Conservation (phyloP, 805 yeast species). For the Blastobotrys robertii region DNA sequence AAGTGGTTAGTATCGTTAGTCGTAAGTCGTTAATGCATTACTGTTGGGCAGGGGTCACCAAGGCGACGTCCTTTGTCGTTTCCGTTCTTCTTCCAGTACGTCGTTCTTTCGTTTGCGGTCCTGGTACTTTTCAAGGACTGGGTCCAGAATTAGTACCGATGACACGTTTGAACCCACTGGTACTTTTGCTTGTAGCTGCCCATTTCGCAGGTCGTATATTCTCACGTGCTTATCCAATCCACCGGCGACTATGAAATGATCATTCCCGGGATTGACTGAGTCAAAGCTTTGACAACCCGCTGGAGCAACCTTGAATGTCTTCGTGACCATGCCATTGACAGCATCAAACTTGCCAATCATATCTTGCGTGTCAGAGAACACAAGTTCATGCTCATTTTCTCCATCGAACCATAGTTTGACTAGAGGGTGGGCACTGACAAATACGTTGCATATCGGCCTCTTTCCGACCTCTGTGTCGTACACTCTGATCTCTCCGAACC, state of each 20-base stretch:
- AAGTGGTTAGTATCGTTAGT: too few relatives aligned
- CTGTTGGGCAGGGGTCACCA: too few relatives aligned
- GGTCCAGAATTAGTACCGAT: slow-evolving; percentile 5
- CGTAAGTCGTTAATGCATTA: too few relatives aligned
- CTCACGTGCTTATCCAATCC: slow-evolving; percentile 9
- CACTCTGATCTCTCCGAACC: slow-evolving; percentile 55
- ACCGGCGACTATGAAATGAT: slow-evolving; percentile 9
- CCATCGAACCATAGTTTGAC: slow-evolving; percentile 6
- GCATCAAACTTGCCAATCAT: slow-evolving; percentile 6
- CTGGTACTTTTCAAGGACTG: not conserved
- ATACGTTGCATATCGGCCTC: slow-evolving; percentile 11
- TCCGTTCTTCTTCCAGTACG: not conserved
- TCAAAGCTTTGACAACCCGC: slow-evolving; percentile 2
- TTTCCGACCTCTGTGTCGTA: slow-evolving; percentile 44
- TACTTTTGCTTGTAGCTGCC: slow-evolving; percentile 5
- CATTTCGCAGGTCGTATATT: slow-evolving; percentile 9
- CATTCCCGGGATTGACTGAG: not conserved
- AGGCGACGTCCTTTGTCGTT: not conserved
- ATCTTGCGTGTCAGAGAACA: slow-evolving; percentile 11
- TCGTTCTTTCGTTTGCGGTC: not conserved
- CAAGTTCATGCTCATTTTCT: slow-evolving; percentile 1
- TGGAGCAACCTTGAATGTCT: not conserved
- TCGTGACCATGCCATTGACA: not conserved
- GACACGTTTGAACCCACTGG: slow-evolving; percentile 5
- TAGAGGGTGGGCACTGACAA: slow-evolving; percentile 13